Evolutionary conservation across 345 rosid genomes (phyloP), one percentile per base, ranked within the genome.

Genomic region (Boechera retrofracta): DNA sequence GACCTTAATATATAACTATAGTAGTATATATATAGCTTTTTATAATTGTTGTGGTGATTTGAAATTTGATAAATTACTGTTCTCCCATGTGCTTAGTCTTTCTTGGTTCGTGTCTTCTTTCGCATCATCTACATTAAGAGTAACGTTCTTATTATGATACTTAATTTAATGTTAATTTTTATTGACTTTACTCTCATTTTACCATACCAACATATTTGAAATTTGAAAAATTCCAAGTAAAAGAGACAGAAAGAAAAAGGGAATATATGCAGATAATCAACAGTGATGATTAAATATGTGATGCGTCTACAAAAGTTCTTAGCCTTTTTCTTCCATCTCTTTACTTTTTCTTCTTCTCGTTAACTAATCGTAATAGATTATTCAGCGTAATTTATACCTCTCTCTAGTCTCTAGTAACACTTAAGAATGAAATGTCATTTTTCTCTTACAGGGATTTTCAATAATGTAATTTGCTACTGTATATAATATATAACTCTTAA

Each of bases 41-140:
- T 38, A 57, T 41, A 26, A 16, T 51, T 51, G 61, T 56, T 31
- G 60, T 47, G 38, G 53, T 71, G 59, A 57, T 57, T 70, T 77
- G 31, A 66, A 72, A 65, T 56, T 55, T 71, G 71, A 36, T 55
- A 56, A 72, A 47, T 41, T 29, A 77, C 81, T 77, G 62, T 64
- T 38, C 26, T 48, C 72, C 77, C 81, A 77, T 71, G 81, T 71
- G 72, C 73, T 55, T 64, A 71, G 53, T 45, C 36, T 70, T 69
- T 62, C 26, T 9, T 76, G 31, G 48, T 21, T 21, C 1, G 24
- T 52, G 74, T 69, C 64, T 61, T 76, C 75, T 69, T 45, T 69
- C 70, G 64, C 32, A 69, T 76, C 75, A 69, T 44, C 55, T 52
- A 62, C 70, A 69, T 44, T 75, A 36, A 51, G 39, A 66, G 56